Conservation (phyloP, 345 rosid genomes). For the Hibiscus trionum region DNA sequence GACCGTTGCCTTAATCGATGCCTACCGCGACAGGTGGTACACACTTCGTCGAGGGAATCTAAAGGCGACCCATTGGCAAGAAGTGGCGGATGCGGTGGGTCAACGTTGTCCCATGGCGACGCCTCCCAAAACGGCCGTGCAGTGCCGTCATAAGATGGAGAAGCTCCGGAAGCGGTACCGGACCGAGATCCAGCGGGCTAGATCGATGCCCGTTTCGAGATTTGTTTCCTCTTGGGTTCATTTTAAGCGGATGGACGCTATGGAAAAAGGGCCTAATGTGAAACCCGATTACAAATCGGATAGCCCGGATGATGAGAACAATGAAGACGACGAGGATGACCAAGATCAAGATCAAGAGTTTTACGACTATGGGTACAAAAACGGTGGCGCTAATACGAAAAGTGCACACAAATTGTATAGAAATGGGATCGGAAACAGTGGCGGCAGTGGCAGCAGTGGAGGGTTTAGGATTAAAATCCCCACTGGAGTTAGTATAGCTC, state of each 20-base stretch:
- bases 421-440: slow-evolving; percentile 41
- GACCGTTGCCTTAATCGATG: slow-evolving; percentile 55
- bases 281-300: slow-evolving; percentile 30
- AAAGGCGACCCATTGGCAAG: slow-evolving; percentile 93
- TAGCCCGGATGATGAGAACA: slow-evolving; percentile 26
- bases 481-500: slow-evolving; percentile 71
- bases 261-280: slow-evolving; percentile 60
- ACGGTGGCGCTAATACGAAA: slow-evolving; percentile 34
- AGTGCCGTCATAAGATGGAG: slow-evolving; percentile 99
- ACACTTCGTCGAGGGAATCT: slow-evolving; percentile 84
- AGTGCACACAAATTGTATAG: slow-evolving; percentile 46
- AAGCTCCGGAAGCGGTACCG: slow-evolving; percentile 86
- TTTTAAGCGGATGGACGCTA: slow-evolving; percentile 72
- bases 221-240: slow-evolving; percentile 88
- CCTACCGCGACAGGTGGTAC: slow-evolving; percentile 82
- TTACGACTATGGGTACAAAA: slow-evolving; percentile 34
- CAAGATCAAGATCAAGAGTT: slow-evolving; percentile 40
- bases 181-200: slow-evolving; percentile 79
- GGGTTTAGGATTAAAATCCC: slow-evolving; percentile 75
- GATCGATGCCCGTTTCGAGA: slow-evolving; percentile 71
- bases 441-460: slow-evolving; percentile 31
- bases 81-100: slow-evolving; percentile 66
- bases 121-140: slow-evolving; percentile 72
- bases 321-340: slow-evolving; percentile 41
- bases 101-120: slow-evolving; percentile 52